phyloP scores from a whole-genome alignment of 345 rosid genomes.

The Reutealis trisperma region DNA sequence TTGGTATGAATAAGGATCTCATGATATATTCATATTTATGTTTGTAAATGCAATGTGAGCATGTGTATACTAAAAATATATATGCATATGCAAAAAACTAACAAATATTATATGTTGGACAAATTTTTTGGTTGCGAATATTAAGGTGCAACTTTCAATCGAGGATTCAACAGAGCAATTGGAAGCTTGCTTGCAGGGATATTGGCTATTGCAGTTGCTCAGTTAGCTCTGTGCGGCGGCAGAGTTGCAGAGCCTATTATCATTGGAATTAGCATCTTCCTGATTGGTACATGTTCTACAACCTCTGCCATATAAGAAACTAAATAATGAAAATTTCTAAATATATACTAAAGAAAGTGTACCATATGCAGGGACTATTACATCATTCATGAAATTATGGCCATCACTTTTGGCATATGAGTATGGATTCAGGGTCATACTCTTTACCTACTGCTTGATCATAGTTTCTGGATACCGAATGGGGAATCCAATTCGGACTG shows the following conservation, averaged over 20 bases:
- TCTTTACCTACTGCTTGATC: constrained; percentile 67
- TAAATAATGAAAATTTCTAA: not conserved
- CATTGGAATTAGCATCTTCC: constrained; percentile 61
- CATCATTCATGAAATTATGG: constrained; percentile 70
- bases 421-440: constrained; percentile 62
- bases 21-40: not conserved
- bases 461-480: constrained; percentile 59
- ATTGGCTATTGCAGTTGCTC: constrained; percentile 47
- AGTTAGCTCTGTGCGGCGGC: constrained; percentile 44
- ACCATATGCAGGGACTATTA: constrained; percentile 43
- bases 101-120: too few species aligned
- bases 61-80: not conserved
- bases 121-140: constrained; percentile 3
- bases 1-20: constrained; percentile 40
- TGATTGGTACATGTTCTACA: constrained; percentile 43
- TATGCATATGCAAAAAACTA: not conserved
- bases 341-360: not conserved
- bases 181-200: constrained; percentile 68
- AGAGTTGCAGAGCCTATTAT: constrained; percentile 55
- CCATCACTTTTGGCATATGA: constrained; percentile 65
- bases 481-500: constrained; percentile 59
- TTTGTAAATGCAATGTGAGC: not conserved
- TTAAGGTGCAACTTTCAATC: constrained; percentile 63
- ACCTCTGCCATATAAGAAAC: not conserved
- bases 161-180: constrained; percentile 70